Evolutionary conservation across 129 eudicot genomes (phyloP), one percentile per base, ranked within the genome.

Genomic region (Logfia minima): DNA sequence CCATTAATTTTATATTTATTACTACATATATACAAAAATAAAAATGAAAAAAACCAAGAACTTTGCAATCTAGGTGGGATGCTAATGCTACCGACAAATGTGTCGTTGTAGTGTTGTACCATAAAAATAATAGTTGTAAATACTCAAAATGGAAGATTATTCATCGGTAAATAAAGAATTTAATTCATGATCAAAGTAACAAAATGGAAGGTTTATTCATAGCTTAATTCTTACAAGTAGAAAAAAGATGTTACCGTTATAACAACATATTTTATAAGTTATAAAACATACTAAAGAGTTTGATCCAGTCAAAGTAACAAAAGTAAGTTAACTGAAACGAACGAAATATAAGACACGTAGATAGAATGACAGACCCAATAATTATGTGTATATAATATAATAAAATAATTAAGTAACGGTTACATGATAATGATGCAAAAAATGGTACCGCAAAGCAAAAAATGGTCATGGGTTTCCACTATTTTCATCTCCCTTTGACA

Each of bases 351-450:
- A 55, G 24, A 58, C 10, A 58, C 16, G 63, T 3, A 58, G 24
- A 58, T 58, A 4, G 8, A 16, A 53, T 58, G 6, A 32, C 4
- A 32, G 6, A 32, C 29, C 29, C 29, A 26, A 4, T 32, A 32
- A 32, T 34, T 23, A 34, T 34, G 1, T 34, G 7, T 32, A 34
- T 34, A 26, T 1, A 26, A 26, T 26, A 26, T 26, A 26, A 60
- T 60, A 60, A 59, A 60, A 60, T 23, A 68, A 77, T 56, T 18
- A 68, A 79, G n/a, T 79, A 79, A 79, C 78, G 61, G 78, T 72
- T 72, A 79, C 78, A 72, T 63, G 62, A 64, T 53, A 21, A 14
- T 63, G n/a, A 79, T 62, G 29, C 24, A 10, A 16, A 24, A 72
- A 70, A 51, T 21, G 14, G 53, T 14, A 17, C 4, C 3, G 31